A percentile compares a stretch with the other conserved stretches of the same genome.
phyloP scores from a whole-genome alignment of 352 stramenopile species.

The Phytophthora quininea region DNA sequence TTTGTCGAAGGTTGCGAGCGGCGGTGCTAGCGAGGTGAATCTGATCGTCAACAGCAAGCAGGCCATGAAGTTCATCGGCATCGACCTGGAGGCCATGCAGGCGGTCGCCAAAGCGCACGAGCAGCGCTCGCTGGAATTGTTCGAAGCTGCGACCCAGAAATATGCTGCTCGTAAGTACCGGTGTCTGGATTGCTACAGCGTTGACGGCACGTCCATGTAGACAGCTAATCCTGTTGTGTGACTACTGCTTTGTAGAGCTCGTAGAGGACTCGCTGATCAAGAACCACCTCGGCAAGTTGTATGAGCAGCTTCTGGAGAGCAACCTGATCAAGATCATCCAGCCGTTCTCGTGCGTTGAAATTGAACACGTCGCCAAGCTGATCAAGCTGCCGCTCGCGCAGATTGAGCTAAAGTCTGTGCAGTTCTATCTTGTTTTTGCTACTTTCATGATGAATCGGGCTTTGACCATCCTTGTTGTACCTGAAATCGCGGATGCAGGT shows the following conservation, averaged over 20 bases:
- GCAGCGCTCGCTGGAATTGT: constrained; percentile 92
- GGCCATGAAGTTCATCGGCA: constrained; percentile 97
- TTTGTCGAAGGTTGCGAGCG: constrained; percentile 95
- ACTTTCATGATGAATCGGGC: no score
- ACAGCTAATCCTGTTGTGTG: constrained; percentile 2
- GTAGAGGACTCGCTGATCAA: constrained; percentile 89
- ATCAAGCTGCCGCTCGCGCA: constrained; percentile 95
- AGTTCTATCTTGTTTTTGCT: neutral
- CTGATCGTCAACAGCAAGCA: constrained; percentile 96
- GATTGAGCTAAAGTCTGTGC: constrained; percentile 83
- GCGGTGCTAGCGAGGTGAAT: constrained; percentile 92
- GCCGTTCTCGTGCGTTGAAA: constrained; percentile 97
- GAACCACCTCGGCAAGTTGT: constrained; percentile 96
- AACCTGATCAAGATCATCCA: constrained; percentile 99
- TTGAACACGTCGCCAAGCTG: constrained; percentile 95
- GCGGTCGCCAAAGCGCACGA: constrained; percentile 96
- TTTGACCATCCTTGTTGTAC: no score
- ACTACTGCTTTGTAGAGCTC: constrained; percentile 52
- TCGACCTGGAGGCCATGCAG: constrained; percentile 96
- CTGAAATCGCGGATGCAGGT: constrained; percentile 69
- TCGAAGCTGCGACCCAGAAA: constrained; percentile 87
- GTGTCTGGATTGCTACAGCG: neutral
- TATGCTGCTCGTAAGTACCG: constrained; percentile 75
- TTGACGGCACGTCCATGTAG: neutral
- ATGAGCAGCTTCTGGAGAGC: constrained; percentile 98